These are phyloP conservation scores for Penicillium odoratum DNA, from an alignment of 495 filamentous ascomycete genomes.

Conservation along the genomic window DNA sequence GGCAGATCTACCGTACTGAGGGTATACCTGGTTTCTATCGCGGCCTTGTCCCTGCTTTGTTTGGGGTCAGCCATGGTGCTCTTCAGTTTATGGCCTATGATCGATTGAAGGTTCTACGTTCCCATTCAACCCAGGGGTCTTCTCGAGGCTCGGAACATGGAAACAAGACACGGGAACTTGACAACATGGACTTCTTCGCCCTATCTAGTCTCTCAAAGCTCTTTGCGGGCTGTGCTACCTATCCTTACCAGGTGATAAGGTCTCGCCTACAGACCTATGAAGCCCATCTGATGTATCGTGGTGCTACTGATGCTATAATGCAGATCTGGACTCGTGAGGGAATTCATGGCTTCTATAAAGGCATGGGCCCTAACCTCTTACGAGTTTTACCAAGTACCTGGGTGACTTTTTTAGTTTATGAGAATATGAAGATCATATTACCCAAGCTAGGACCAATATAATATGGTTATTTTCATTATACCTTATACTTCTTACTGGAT, in stretches of 20 bases:
- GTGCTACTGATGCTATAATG: constrained; percentile 65
- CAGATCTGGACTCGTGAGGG: constrained; percentile 81
- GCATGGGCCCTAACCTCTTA: constrained; percentile 81
- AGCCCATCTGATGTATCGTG: constrained; percentile 61
- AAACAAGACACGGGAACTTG: constrained; percentile 43
- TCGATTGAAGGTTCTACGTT: constrained; percentile 67
- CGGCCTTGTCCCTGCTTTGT: constrained; percentile 75
- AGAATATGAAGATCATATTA: constrained; percentile 72
- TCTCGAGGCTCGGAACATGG: constrained; percentile 5
- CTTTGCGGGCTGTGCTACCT: constrained; percentile 82
- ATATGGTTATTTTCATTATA: too few relatives aligned
- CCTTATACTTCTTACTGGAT: too few relatives aligned
- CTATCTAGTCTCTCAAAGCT: constrained; percentile 82
- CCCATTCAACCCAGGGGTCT: constrained; percentile 5
- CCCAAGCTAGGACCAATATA: constrained; percentile 1
- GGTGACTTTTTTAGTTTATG: constrained; percentile 97
- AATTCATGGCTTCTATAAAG: constrained; percentile 84
- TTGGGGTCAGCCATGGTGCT: constrained; percentile 93
- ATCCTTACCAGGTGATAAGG: constrained; percentile 90
- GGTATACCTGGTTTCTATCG: constrained; percentile 80
- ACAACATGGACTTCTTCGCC: constrained; percentile 73
- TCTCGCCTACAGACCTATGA: constrained; percentile 87
- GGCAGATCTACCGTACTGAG: constrained; percentile 63
- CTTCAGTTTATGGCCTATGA: constrained; percentile 98
- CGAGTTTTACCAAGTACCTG: constrained; percentile 92